These are phyloP conservation scores for Avena atlantica DNA, from an alignment of 176 grass and related monocot genomes.

Conservation along the genomic window DNA sequence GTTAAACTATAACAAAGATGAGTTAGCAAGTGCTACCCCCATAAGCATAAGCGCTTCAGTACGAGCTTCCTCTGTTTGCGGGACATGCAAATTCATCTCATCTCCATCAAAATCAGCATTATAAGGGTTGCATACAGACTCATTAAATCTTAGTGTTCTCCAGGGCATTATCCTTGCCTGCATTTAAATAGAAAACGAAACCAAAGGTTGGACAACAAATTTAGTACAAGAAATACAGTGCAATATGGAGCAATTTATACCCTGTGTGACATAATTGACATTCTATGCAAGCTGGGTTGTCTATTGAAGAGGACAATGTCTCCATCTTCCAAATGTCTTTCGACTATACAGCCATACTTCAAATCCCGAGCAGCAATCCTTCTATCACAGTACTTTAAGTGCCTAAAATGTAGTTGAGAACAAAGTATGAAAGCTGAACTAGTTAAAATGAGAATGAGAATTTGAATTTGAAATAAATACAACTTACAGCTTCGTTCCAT, in stretches of 20 bases:
- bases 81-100: slow-evolving; percentile 99
- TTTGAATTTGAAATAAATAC: slow-evolving; percentile 32
- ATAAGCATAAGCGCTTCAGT: slow-evolving; percentile 98
- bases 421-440: slow-evolving; percentile 25
- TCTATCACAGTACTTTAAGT: slow-evolving; percentile 79
- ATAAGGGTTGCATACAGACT: slow-evolving; percentile 97
- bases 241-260: slow-evolving; percentile 49
- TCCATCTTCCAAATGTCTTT: slow-evolving; percentile 99
- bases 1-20: slow-evolving; percentile 36
- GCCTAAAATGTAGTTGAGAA: slow-evolving; percentile 53
- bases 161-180: slow-evolving; percentile 98
- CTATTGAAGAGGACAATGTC: slow-evolving; percentile 95
- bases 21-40: slow-evolving; percentile 76
- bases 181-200: slow-evolving; percentile 41
- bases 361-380: slow-evolving; percentile 80
- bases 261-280: slow-evolving; percentile 98
- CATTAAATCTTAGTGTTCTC: slow-evolving; percentile 99
- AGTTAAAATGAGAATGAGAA: slow-evolving; percentile 14
- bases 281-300: slow-evolving; percentile 97
- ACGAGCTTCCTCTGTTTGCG: slow-evolving; percentile 99
- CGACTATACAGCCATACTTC: slow-evolving; percentile 81
- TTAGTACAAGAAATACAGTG: slow-evolving; percentile 22
- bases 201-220: slow-evolving; percentile 31
- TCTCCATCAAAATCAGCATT: slow-evolving; percentile 99
- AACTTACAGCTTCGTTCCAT: slow-evolving; percentile 76